Conservation (phyloP, 345 rosid species). For the Sisymbrium irio region DNA sequence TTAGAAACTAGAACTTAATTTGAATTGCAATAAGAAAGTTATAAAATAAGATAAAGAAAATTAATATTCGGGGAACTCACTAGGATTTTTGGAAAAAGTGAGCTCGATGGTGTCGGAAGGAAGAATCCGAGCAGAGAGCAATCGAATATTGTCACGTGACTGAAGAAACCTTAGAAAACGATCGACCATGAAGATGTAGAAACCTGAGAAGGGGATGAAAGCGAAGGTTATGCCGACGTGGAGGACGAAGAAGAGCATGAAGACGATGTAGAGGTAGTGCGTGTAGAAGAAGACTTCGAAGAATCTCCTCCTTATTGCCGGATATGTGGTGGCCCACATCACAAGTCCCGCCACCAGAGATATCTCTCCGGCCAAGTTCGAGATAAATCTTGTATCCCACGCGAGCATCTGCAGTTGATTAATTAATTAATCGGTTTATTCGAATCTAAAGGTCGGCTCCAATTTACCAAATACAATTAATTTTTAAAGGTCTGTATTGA, state of each 20-base stretch:
- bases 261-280: slow-evolving; percentile 65
- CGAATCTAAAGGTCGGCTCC: too few species aligned
- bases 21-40: not conserved
- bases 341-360: slow-evolving; percentile 53
- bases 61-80: slow-evolving; percentile 30
- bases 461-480: too few species aligned
- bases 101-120: slow-evolving; percentile 63
- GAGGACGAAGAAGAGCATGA: slow-evolving; percentile 59
- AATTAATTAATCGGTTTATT: not conserved
- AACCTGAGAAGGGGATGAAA: slow-evolving; percentile 63
- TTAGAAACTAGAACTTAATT: not conserved
- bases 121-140: slow-evolving; percentile 64
- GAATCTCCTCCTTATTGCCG: slow-evolving; percentile 48
- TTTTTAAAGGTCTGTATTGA: not conserved
- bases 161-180: slow-evolving; percentile 75
- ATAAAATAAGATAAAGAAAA: too few species aligned
- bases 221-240: slow-evolving; percentile 60
- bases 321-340: slow-evolving; percentile 71
- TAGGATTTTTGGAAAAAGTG: slow-evolving; percentile 62
- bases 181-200: slow-evolving; percentile 75
- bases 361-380: slow-evolving; percentile 74
- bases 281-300: slow-evolving; percentile 85
- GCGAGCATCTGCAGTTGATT: slow-evolving; percentile 39
- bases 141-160: slow-evolving; percentile 46
- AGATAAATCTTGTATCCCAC: slow-evolving; percentile 44